These are phyloP conservation scores for Zarea fungicola DNA, from an alignment of 2,329 filamentous ascomycete genomes.

Conservation along the genomic window DNA sequence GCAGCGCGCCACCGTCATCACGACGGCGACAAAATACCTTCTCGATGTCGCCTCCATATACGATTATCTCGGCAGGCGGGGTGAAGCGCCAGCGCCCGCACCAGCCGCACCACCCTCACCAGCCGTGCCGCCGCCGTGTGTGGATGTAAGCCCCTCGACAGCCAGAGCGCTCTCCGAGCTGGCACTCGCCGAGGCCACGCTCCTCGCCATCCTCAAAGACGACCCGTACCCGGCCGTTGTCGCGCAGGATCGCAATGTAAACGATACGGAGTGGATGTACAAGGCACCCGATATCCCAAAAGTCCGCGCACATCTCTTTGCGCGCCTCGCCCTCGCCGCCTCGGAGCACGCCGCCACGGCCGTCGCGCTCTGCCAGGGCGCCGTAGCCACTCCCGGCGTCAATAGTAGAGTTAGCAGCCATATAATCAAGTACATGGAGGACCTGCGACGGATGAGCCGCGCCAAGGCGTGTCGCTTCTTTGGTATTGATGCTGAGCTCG, in stretches of 20 bases:
- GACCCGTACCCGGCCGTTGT: slow-evolving; percentile 85
- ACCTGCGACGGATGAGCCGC: slow-evolving; percentile 67
- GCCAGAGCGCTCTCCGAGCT: slow-evolving; percentile 57
- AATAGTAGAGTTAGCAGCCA: slow-evolving; percentile 55
- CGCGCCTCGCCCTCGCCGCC: slow-evolving; percentile 79
- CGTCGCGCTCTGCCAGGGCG: slow-evolving; percentile 42
- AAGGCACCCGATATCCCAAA: slow-evolving; percentile 81
- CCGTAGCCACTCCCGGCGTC: slow-evolving; percentile 24
- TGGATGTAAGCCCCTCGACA: slow-evolving; percentile 49
- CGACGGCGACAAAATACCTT: slow-evolving; percentile 69
- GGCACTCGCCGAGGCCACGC: slow-evolving; percentile 79
- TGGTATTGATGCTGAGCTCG: slow-evolving; percentile 80
- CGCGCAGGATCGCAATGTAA: slow-evolving; percentile 73
- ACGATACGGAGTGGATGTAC: slow-evolving; percentile 95
- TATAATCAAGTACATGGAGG: slow-evolving; percentile 68
- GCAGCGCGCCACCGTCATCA: slow-evolving; percentile 64
- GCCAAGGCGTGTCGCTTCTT: slow-evolving; percentile 88
- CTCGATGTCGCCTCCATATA: slow-evolving; percentile 76
- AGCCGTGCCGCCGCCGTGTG: slow-evolving; percentile 39
- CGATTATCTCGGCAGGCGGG: slow-evolving; percentile 59
- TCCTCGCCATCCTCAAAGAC: slow-evolving; percentile 87
- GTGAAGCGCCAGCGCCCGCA: slow-evolving; percentile 30
- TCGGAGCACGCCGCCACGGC: slow-evolving; percentile 82
- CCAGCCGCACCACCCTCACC: too few relatives aligned
- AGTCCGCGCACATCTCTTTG: slow-evolving; percentile 82